Percentiles rank a stretch among this genome's conserved stretches.
Evolutionary conservation across 768 basidiomycete species (phyloP).

Genomic region (Cystofilobasidium macerans): DNA sequence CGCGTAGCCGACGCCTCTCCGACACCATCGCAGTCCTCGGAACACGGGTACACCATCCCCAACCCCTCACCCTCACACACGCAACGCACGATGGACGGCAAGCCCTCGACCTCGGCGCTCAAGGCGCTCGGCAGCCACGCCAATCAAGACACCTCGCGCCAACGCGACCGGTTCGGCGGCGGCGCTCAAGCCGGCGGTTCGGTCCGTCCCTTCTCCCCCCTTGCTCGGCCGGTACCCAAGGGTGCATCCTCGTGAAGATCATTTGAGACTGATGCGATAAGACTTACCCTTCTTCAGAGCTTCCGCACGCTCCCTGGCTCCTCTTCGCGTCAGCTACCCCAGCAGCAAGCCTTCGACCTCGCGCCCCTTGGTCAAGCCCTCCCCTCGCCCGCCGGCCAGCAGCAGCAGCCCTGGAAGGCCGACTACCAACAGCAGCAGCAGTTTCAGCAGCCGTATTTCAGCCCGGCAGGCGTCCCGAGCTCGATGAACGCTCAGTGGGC

Average conservation of each 20-base stretch:
- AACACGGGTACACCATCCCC: too few species aligned
- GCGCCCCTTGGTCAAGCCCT: conserved; percentile 12
- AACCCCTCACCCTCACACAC: neutral
- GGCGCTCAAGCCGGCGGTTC: neutral
- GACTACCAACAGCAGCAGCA: neutral
- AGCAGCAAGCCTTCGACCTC: conserved; percentile 17
- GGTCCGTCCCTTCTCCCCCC: neutral
- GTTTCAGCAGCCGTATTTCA: neutral
- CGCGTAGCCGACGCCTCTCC: too few species aligned
- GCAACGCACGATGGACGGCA: neutral
- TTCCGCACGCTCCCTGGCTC: neutral
- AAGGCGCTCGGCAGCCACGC: neutral
- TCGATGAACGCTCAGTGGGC: neutral
- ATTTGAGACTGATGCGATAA: too few species aligned
- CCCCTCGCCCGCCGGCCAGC: neutral
- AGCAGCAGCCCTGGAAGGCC: neutral
- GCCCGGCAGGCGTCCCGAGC: neutral
- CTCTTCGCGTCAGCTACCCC: neutral
- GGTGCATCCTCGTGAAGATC: neutral
- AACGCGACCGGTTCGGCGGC: neutral
- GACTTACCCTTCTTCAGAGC: neutral
- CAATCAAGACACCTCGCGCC: neutral
- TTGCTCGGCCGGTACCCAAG: too few species aligned
- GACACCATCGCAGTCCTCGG: too few species aligned
- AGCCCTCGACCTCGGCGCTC: conserved; percentile 4